Evolutionary conservation across 352 stramenopile species (phyloP).

Genomic region (Pythium brassicae): DNA sequence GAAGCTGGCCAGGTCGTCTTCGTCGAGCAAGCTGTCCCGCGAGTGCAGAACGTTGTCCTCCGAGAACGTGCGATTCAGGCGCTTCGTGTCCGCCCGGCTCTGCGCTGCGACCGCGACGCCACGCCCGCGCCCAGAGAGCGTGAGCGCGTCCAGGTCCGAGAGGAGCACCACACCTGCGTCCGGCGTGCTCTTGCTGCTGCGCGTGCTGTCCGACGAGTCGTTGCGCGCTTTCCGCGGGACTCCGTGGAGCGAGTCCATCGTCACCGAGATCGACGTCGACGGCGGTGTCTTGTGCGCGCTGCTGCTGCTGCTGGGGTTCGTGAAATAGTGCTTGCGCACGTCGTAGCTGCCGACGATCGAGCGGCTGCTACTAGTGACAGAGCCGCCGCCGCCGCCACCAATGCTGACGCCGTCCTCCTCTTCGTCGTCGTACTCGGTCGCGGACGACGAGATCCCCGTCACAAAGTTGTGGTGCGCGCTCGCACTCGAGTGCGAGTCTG

Average conservation of each 20-base stretch:
- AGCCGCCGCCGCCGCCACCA: too few species aligned
- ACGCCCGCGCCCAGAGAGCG: slow-evolving; percentile 55
- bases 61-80: slow-evolving; percentile 41
- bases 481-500: slow-evolving; percentile 20
- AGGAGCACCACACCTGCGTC: slow-evolving; percentile 48
- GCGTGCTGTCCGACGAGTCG: slow-evolving; percentile 36
- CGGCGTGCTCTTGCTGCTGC: slow-evolving; percentile 28
- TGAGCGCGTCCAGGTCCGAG: slow-evolving; percentile 58
- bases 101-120: slow-evolving; percentile 10
- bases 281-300: slow-evolving; percentile 6
- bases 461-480: slow-evolving; percentile 27
- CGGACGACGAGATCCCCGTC: slow-evolving; percentile 19
- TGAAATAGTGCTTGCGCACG: neutral
- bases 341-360: slow-evolving; percentile 16
- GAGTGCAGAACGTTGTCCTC: slow-evolving; percentile 44
- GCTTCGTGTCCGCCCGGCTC: slow-evolving; percentile 15
- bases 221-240: slow-evolving; percentile 28
- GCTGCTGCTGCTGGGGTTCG: neutral
- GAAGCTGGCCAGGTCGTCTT: slow-evolving; percentile 74
- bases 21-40: slow-evolving; percentile 20
- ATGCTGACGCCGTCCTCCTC: slow-evolving; percentile 13
- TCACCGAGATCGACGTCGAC: neutral
- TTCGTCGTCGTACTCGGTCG: slow-evolving; percentile 16
- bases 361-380: slow-evolving; percentile 16
- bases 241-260: neutral